Evolutionary conservation across 768 basidiomycete species (phyloP).

Genomic region (Pulveroboletus sp.): DNA sequence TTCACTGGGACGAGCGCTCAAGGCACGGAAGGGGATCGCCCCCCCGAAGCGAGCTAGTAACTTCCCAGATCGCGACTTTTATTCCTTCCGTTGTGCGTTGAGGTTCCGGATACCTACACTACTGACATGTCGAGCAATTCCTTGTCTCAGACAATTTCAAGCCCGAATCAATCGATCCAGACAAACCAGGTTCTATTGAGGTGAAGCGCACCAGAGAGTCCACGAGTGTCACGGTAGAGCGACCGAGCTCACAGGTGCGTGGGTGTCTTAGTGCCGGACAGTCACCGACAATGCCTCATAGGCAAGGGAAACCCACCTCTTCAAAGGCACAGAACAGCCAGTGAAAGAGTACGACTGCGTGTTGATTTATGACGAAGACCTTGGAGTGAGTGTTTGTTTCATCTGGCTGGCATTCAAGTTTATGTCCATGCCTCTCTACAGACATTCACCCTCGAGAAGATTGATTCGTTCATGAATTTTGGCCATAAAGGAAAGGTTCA

Average conservation of each 20-base stretch:
- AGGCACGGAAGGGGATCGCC: conserved; percentile 56
- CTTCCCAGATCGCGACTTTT: conserved; percentile 64
- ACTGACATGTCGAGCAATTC: conserved; percentile 1
- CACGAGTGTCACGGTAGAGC: conserved; percentile 56
- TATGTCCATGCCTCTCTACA: conserved; percentile 28
- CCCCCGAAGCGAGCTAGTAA: conserved; percentile 36
- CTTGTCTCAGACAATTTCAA: conserved; percentile 62
- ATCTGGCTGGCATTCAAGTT: background rate
- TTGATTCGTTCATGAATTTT: conserved; percentile 61
- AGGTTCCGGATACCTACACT: background rate
- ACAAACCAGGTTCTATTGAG: conserved; percentile 62
- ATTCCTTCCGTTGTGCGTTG: conserved; percentile 69
- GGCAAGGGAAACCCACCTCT: conserved; percentile 52
- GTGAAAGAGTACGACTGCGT: conserved; percentile 73
- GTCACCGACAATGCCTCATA: conserved; percentile 20
- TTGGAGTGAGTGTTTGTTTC: conserved; percentile 44
- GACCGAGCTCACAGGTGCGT: conserved; percentile 57
- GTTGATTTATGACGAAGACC: conserved; percentile 73
- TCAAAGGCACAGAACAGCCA: conserved; percentile 51
- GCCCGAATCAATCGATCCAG: conserved; percentile 63
- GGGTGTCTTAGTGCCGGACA: background rate
- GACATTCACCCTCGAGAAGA: conserved; percentile 71
- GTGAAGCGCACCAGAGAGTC: conserved; percentile 50
- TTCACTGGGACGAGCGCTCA: conserved; percentile 61
- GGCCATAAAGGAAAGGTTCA: conserved; percentile 45